Evolutionary conservation across 2,329 filamentous ascomycete genomes (phyloP).

Genomic region (Stromatinia cepivora): DNA sequence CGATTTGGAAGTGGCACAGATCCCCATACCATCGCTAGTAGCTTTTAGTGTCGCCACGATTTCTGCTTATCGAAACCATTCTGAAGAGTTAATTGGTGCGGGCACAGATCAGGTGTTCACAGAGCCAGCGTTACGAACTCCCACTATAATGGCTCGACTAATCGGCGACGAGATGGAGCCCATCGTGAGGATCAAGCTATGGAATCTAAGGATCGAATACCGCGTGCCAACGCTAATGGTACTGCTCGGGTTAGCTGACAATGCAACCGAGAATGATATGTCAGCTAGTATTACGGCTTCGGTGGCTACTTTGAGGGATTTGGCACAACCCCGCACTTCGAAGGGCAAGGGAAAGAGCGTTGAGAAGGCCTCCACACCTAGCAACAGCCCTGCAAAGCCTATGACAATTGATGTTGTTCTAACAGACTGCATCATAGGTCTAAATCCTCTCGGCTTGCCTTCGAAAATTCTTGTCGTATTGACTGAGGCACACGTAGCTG

Average conservation of each 20-base stretch:
- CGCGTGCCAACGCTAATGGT: slow-evolving; percentile 81
- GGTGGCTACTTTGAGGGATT: slow-evolving; percentile 72
- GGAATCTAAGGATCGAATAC: slow-evolving; percentile 85
- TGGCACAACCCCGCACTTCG: slow-evolving; percentile 50
- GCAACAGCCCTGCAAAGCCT: slow-evolving; percentile 49
- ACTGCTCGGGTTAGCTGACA: slow-evolving; percentile 67
- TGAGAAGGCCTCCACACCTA: slow-evolving; percentile 9
- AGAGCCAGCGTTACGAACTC: slow-evolving; percentile 44
- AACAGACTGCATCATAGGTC: slow-evolving; percentile 76
- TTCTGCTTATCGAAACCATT: slow-evolving; percentile 61
- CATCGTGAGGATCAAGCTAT: slow-evolving; percentile 81
- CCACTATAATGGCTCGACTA: slow-evolving; percentile 83
- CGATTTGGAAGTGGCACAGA: slow-evolving; percentile 73
- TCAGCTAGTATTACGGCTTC: slow-evolving; percentile 76
- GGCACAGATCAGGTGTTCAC: slow-evolving; percentile 38
- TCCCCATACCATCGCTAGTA: slow-evolving; percentile 79
- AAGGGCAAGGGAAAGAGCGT: slow-evolving; percentile 24
- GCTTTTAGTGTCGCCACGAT: slow-evolving; percentile 72
- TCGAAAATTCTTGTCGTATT: slow-evolving; percentile 80
- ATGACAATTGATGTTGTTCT: slow-evolving; percentile 73
- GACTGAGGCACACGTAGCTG: slow-evolving; percentile 72
- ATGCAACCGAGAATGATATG: slow-evolving; percentile 69
- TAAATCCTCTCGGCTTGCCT: slow-evolving; percentile 74
- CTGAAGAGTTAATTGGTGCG: slow-evolving; percentile 70
- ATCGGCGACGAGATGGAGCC: slow-evolving; percentile 95